Evolutionary conservation across 73 alveolate genomes (phyloP).

Genomic region (Paramecium pentaurelia): DNA sequence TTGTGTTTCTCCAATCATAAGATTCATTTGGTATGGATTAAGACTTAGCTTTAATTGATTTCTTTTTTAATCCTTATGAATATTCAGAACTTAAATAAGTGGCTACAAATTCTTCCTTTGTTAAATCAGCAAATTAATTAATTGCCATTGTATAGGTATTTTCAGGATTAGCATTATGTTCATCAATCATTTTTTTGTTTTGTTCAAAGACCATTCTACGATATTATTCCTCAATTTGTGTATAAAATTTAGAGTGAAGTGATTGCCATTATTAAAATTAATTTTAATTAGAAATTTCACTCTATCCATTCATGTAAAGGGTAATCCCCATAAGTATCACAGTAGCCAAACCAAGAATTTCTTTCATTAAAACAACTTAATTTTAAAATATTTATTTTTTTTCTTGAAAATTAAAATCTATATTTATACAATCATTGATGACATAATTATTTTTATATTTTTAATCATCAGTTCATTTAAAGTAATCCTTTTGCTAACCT

Average conservation of each 20-base stretch:
- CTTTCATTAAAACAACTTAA: background rate
- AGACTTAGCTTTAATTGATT: background rate
- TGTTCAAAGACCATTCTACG: constrained; percentile 5
- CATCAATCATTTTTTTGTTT: background rate
- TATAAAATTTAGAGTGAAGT: background rate
- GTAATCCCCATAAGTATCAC: background rate
- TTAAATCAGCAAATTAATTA: constrained; percentile 13
- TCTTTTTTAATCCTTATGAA: background rate
- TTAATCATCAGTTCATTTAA: background rate
- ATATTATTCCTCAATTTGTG: background rate
- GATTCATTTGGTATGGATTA: background rate
- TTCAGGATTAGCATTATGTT: background rate
- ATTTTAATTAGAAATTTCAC: background rate
- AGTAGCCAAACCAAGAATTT: background rate
- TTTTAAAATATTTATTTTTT: background rate
- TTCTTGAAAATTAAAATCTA: background rate
- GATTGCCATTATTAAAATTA: background rate
- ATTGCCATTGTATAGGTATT: background rate
- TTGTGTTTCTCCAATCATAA: constrained; percentile 70
- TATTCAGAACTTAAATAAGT: background rate
- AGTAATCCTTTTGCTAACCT: background rate
- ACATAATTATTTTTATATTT: background rate
- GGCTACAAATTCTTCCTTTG: constrained; percentile 11
- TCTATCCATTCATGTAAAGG: background rate
- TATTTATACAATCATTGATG: background rate